A percentile compares a stretch with the other conserved stretches of the same genome.
phyloP scores from a whole-genome alignment of 2,329 filamentous ascomycete species.

The Colletotrichum sp. region DNA sequence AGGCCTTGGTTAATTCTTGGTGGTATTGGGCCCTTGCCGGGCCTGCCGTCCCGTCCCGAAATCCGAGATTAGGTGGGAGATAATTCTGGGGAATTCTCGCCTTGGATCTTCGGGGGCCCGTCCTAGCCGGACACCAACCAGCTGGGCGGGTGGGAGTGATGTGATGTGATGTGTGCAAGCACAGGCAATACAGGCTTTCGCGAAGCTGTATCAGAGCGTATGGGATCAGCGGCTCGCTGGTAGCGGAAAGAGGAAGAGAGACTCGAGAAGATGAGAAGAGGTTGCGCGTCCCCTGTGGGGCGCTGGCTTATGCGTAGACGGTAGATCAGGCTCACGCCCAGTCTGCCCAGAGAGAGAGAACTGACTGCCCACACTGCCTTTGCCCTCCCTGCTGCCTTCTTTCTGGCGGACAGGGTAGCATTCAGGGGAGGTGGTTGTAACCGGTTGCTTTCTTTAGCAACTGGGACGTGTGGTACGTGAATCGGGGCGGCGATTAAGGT shows the following conservation, averaged over 20 bases:
- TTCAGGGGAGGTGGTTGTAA: slow-evolving; percentile 14
- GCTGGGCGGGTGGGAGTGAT: neutral
- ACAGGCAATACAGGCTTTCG: slow-evolving; percentile 13
- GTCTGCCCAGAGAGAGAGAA: neutral
- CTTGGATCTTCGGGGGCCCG: neutral
- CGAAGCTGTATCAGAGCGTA: slow-evolving; percentile 21
- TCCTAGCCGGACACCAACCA: neutral
- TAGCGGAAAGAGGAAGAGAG: slow-evolving; percentile 7
- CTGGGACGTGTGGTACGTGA: slow-evolving; percentile 13
- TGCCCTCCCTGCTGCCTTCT: neutral
- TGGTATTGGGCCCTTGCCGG: neutral
- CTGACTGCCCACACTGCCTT: neutral
- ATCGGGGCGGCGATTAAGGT: slow-evolving; percentile 16
- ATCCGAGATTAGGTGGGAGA: neutral
- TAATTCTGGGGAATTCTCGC: neutral
- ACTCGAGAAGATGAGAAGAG: slow-evolving; percentile 2
- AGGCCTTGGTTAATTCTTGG: neutral
- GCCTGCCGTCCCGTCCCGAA: neutral
- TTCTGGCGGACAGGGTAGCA: neutral
- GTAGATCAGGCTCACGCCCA: slow-evolving; percentile 11
- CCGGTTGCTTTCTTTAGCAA: slow-evolving; percentile 19
- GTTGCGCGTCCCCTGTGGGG: slow-evolving; percentile 23
- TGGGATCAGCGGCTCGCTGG: slow-evolving; percentile 8
- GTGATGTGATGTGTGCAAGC: neutral
- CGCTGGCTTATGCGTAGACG: slow-evolving; percentile 15